Base-by-base conservation (phyloP, 768 basidiomycete species). In the Phanerodontia chrysosporium region DNA sequence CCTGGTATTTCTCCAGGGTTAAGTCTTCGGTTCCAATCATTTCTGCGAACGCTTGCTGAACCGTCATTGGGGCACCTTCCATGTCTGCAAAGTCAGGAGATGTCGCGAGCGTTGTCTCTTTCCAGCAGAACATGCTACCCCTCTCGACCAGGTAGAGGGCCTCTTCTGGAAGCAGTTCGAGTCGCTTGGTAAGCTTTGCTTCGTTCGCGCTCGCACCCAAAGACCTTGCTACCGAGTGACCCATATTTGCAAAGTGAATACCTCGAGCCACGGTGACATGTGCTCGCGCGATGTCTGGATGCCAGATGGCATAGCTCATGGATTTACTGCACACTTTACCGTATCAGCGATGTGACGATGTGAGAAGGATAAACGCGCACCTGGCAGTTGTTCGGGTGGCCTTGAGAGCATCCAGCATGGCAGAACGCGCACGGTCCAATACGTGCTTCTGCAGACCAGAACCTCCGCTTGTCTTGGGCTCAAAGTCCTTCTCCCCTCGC, bases 401-500 rank as follows among this genome's bases (percentile, higher is more conserved):
- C 44, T 82, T 78, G 58, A 99, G 72, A 0, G 94, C 87, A 29
- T 87, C 84, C 58, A 96, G 87, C 89, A 98, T 92, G 1, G 96
- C 97, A 51, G 80, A 75, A 56, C 96, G 76, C 48, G 92, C 83
- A 29, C 86, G 81, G 56, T 91, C 86, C 22, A 98, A 80, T 60
- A 92, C 83, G 73, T 92, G 88, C 27, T 84, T 73, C 67, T 98
- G 97, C 13, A 92, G 75, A 13, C 82, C 83, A 12, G 91, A 87
- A 6, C 88, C 90, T 9, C 76, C 77, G 22, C 79, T 76, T 53
- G 75, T 67, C 64, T 78, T 77, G 1, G 97, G 97, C 70, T 98
- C 96, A 64, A 94, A 98, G 63, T 98, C 95, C 70, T 99, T 98
- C 73, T 98, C 97, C 1, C 97, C 97, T 27, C 97, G 84, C 72